Base-by-base conservation (phyloP, 163 green algal species). In the Scenedesmus sp. region DNA sequence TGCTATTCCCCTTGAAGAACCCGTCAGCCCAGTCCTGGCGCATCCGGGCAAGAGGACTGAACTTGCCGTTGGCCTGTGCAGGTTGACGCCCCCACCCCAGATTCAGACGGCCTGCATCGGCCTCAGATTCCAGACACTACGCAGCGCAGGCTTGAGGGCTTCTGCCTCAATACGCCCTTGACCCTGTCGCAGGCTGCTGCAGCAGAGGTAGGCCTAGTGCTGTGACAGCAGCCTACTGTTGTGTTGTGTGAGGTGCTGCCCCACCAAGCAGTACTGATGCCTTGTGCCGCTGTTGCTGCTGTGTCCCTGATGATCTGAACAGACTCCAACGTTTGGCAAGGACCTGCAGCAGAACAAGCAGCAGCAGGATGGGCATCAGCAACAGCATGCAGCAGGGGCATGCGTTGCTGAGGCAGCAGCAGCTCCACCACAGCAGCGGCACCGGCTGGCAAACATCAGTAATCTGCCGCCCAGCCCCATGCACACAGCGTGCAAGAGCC, bases 361-460 rank as follows among this genome's bases (percentile, higher is more conserved):
- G 52, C 62, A 70, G 74, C 66, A 79, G 9, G 46, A 23, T 55
- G 46, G 73, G 70, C 70, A 82, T 52, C 90, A 89, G 89, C 89
- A 91, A 77, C 77, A 77, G 82, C 66, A 90, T 86, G 81, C 52
- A 34, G 55, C 70, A 79, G 70, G 23, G 23, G 70, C 70, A 52
- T 79, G 70, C 23, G 18, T 79, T 79, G 70, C 70, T 52, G 70
- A 79, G 52, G 55, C 73, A 79, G 54, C 46, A 90, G 74, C 34
- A 83, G 86, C 67, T 8, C 3, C 55, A 10, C n/a, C 10, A 23
- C 52, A n/a, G 74, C 26, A 12, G 26, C 54, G 88, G 52, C 88
- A 92, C 56, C 62, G 88, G 77, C 79, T 92, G 18, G 77, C 88
- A 56, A 92, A 92, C 88, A 92, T 92, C 79, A 92, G 88, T 79